phyloP scores from a whole-genome alignment of 1,284 basidiomycete genomes.

The Stereum hirsutum region DNA sequence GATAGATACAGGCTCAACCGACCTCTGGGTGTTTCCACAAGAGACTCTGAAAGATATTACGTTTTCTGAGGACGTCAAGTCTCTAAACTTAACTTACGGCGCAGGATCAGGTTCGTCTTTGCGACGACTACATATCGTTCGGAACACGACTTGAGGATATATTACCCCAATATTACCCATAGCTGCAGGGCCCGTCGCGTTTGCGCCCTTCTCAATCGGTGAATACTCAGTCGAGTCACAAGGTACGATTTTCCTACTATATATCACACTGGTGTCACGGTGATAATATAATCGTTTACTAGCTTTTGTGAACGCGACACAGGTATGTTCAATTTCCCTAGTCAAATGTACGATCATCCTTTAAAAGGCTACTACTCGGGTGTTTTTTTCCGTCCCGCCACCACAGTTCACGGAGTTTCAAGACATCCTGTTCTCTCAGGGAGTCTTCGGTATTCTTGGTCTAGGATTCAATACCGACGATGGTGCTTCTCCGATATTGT shows the following conservation, averaged over 20 bases:
- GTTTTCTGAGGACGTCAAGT: neutral
- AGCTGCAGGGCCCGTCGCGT: constrained; percentile 15
- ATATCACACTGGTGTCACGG: neutral
- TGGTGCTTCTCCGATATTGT: constrained; percentile 7
- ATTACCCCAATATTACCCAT: too few species aligned
- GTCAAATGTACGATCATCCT: neutral
- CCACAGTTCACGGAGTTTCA: constrained; percentile 13
- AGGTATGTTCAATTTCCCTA: too few species aligned
- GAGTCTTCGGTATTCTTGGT: constrained; percentile 18
- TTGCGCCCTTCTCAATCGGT: constrained; percentile 19
- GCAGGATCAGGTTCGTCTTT: too few species aligned
- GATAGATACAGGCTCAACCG: constrained; percentile 13
- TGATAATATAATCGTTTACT: neutral
- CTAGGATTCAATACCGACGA: constrained; percentile 17
- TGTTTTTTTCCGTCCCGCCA: neutral
- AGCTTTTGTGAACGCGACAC: constrained; percentile 21
- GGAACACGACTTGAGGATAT: too few species aligned
- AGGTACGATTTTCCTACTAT: constrained; percentile 11
- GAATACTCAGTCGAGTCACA: constrained; percentile 18
- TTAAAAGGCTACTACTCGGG: neutral
- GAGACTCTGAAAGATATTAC: neutral
- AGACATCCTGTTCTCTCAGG: constrained; percentile 13
- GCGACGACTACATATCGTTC: too few species aligned
- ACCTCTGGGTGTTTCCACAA: constrained; percentile 10
- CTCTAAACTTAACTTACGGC: constrained; percentile 13